Base-by-base conservation (phyloP, 257 asterid genomes). In the Verbascum thapsus region DNA sequence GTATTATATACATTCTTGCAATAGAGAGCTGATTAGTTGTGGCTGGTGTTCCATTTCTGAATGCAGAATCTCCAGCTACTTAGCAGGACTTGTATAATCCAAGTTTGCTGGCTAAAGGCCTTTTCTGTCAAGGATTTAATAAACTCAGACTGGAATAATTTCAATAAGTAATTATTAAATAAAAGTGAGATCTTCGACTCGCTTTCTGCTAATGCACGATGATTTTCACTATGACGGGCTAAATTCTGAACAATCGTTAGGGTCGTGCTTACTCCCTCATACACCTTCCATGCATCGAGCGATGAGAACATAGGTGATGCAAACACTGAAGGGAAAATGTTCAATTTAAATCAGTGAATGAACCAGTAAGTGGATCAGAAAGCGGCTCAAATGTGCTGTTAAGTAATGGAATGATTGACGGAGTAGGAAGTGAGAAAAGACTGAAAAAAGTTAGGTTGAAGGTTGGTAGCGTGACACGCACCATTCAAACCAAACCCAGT, bases 401-500 rank as follows among this genome's bases (percentile, higher is more conserved):
- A 9, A 66, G 70, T 68, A 82, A 64, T 67, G 88, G 85, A 50
- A 41, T 16, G 18, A 18, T 22, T 69, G 84, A 78, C 67, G 75
- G 83, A 58, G 55, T 72, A 41, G 95, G 81, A 52, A 83, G 64
- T 63, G 96, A 89, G 62, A 85, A 55, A 67, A 94, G 74, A 70
- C 72, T 70, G n/a, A 85, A 84, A 70, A 90, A 79, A 47, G 86
- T 87, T 72, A 90, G 80, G 76, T 75, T 94, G 76, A 94, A 85
- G 82, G 94, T 94, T 69, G 95, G 96, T 63, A 96, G 99, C 48
- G 84, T 89, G 38, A 83, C 83, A 0, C 88, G 88, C 53, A 87
- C 91, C 12, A 79, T 92, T 59, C 96, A 87, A 70, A 73, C 95
- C 44, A 88, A 88, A 71, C 59, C 88, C 64, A 68, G 66, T 70